Base-by-base conservation (phyloP, 192 early-diverging fungal genomes). In the Rhizophlyctis rosea region DNA sequence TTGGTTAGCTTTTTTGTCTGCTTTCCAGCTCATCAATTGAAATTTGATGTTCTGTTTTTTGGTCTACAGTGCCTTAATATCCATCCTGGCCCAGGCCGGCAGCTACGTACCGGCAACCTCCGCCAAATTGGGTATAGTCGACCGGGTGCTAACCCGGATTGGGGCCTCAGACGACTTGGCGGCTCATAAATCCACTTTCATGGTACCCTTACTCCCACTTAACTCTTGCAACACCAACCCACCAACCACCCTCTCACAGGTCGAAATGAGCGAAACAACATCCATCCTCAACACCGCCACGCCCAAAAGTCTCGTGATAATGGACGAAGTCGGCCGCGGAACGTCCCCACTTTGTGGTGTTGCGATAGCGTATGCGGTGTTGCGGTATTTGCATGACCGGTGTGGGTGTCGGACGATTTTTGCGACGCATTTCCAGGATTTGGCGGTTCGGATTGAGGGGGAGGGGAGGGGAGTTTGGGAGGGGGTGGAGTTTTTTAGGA, bases 271-370 rank as follows among this genome's bases (percentile, higher is more conserved):
- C 39, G 90, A 92, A 63, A 88, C 87, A 0, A 81, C 85, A 0
- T 67, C 79, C 35, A 90, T 92, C n/a, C 71, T 92, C 35, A 75
- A 79, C 47, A 80, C 78, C 53, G 87, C 88, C 0, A 83, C 84
- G 2, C 21, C 57, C 11, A 57, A 76, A 29, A 72, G 69, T 18
- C 54, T 83, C n/a, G 70, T 74, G 14, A 87, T 93, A 36, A 76
- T 91, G 61, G 91, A 93, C 64, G 90, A 93, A 53, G 73, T 93
- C 4, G 91, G 91, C 0, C 70, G 91, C 33, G 91, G 90, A 0
- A 93, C 90, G 0, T 86, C 85, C 21, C 89, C 87, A 5, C 63
- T 80, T 33, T 90, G 92, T 66, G 90, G 90, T 0, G 60, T 82
- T 1, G 83, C 88, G 0, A 75, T 91, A n/a, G 90, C 89, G 7